phyloP scores from a whole-genome alignment of 2,329 filamentous ascomycete genomes.

The Dichotomopilus funicola region DNA sequence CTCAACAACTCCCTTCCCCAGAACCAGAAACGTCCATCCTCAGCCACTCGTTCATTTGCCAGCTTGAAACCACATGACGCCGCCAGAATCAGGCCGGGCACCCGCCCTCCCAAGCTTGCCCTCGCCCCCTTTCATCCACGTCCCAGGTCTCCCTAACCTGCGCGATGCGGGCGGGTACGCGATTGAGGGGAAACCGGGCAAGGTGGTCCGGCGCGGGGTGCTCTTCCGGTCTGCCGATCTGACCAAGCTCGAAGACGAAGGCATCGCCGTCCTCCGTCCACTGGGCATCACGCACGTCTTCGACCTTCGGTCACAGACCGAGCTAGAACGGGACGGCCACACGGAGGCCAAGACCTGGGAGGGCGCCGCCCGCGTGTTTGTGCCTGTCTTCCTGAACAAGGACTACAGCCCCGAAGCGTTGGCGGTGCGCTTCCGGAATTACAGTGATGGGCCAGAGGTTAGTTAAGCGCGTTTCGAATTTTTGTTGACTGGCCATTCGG shows the following conservation, averaged over 20 bases:
- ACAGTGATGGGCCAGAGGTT: slow-evolving; percentile 44
- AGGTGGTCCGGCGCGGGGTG: slow-evolving; percentile 44
- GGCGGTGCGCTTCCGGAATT: slow-evolving; percentile 54
- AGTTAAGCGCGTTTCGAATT: slow-evolving; percentile 7
- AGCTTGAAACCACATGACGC: neutral
- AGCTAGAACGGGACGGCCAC: slow-evolving; percentile 41
- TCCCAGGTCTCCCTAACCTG: slow-evolving; percentile 60
- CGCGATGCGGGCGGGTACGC: slow-evolving; percentile 59
- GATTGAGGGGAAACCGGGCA: slow-evolving; percentile 29
- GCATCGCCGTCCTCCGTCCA: slow-evolving; percentile 43
- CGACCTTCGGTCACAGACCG: slow-evolving; percentile 58
- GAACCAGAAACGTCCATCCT: no score
- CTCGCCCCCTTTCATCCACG: slow-evolving; percentile 42
- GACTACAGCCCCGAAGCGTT: slow-evolving; percentile 59
- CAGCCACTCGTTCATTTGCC: no score
- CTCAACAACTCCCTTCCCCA: no score
- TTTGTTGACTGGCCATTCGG: no score
- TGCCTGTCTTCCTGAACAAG: slow-evolving; percentile 56
- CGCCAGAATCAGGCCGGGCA: neutral
- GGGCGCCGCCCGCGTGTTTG: slow-evolving; percentile 50
- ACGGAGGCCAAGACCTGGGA: slow-evolving; percentile 40
- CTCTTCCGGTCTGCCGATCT: slow-evolving; percentile 67
- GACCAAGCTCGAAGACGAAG: slow-evolving; percentile 47
- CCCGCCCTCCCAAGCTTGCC: slow-evolving; percentile 20
- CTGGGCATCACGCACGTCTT: slow-evolving; percentile 60